Evolutionary conservation across 2,329 filamentous ascomycete genomes (phyloP), one percentile per base, ranked within the genome.

Genomic region (Aureobasidium sp.): DNA sequence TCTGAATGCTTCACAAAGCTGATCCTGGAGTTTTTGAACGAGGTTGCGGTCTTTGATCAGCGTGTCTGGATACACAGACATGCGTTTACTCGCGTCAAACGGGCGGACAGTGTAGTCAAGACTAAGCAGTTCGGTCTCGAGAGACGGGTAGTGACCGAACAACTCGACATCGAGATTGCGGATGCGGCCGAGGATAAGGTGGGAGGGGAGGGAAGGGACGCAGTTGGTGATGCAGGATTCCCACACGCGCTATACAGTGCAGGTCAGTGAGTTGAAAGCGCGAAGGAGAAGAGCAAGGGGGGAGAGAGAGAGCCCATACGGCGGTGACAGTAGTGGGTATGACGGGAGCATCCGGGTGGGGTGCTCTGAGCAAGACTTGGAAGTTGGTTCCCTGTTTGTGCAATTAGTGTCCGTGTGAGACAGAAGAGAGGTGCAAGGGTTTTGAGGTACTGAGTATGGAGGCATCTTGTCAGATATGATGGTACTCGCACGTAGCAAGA

Each of bases 131-230:
- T 61, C 27, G 4, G 20, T 9, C 4, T 27, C 8, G 5, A 52
- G 47, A n/a, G 36, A 11, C 12, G 39, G 48, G 20, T 36, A 49
- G 14, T 27, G 7, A 7, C 8, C 25, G 27, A 61, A 61, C 12
- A 61, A 22, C 20, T 61, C 58, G 48, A 61, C 58, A 14, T 61
- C 37, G 48, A 49, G 29, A n/a, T 65, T 37, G 20, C 60, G 41
- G 47, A 49, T 20, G 51, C 62, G 51, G 53, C 61, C 41, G 15
- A 61, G 34, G 49, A 53, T 12, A 27, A 52, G 7, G 61, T 63
- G 22, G 9, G 9, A n/a, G 11, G 56, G 36, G 61, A 39, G 52
- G 9, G 36, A 34, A 14, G 49, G 27, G 41, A 39, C 22, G 17
- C 41, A 27, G 14, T 34, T 29, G 14, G 31, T 15, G 22, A 17